Evolutionary conservation across 345 rosid species (phyloP), one percentile per base, ranked within the genome.

Genomic region (Populus ilicifolia): DNA sequence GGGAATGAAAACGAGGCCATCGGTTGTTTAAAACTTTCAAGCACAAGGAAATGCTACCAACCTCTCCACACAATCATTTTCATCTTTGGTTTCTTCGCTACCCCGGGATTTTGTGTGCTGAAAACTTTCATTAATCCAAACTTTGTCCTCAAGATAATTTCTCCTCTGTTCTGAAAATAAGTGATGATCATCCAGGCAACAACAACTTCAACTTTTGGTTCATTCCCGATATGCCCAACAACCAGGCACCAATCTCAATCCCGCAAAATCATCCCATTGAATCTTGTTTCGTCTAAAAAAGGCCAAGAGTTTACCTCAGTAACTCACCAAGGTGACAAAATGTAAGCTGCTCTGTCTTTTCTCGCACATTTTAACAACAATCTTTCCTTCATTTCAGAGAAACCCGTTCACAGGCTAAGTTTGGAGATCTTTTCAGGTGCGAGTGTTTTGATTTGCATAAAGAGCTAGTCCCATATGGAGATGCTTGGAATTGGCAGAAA

Each of bases 401-500:
- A 46, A 46, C 52, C 18, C 52, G 12, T 63, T 74, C 29, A 41
- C 21, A 3, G 23, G 71, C 33, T 68, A 27, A 67, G 23, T 50
- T 46, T 75, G 56, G 59, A 33, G 36, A 17, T 5, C 12, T 61
- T 69, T 56, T 74, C 71, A 93, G 97, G 82, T 91, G 97, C 39
- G 89, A 88, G 78, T 84, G 85, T 80, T 90, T 84, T 77, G 93
- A 93, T 85, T 86, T 94, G 74, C 80, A 87, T 73, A 83, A 86
- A 43, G 87, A 86, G 72, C 79, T 90, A 33, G 85, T 94, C n/a
- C 92, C 95, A 0, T 93, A 90, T 79, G 80, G 73, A 17, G 83
- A 87, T 65, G 97, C 97, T 33, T 89, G 94, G 98, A 84, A 87
- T 65, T 93, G 95, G 97, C 97, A 90, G 70, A 84, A 89, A 74